A percentile compares a stretch with the other conserved stretches of the same genome.
Conservation (phyloP, 2,329 filamentous ascomycete genomes). For the Basipetospora sp. region DNA sequence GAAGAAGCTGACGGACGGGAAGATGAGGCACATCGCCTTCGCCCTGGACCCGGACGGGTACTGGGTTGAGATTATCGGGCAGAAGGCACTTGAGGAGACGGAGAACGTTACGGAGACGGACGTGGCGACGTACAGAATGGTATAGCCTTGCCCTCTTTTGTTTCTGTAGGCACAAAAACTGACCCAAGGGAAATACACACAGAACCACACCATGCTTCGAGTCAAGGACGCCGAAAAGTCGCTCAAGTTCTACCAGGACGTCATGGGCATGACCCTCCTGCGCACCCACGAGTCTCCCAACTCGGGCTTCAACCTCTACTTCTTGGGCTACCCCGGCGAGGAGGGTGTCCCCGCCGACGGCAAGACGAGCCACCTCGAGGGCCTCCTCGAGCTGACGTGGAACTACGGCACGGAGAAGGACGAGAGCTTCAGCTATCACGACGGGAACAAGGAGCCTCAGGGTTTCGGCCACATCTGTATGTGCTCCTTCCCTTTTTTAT, state of each 20-base stretch:
- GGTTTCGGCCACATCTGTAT: conserved; percentile 87
- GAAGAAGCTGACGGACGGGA: conserved; percentile 81
- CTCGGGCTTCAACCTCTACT: conserved; percentile 78
- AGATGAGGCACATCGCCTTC: conserved; percentile 81
- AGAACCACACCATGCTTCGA: conserved; percentile 89
- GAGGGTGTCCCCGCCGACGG: conserved; percentile 38
- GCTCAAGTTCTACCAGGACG: conserved; percentile 68
- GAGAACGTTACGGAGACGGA: conserved; percentile 62
- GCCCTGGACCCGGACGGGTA: conserved; percentile 77
- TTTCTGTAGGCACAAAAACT: too few species aligned
- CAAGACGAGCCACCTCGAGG: conserved; percentile 55
- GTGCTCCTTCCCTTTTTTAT: conserved; percentile 19
- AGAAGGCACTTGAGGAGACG: conserved; percentile 56
- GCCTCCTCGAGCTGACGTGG: conserved; percentile 81
- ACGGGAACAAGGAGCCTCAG: conserved; percentile 81
- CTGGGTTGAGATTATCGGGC: conserved; percentile 71
- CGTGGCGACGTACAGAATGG: conserved; percentile 57
- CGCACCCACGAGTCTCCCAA: conserved; percentile 55
- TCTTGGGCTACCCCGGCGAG: conserved; percentile 61
- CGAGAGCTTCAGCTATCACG: conserved; percentile 69
- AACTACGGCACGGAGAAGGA: conserved; percentile 76
- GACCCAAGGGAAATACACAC: too few species aligned
- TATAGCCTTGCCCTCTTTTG: conserved; percentile 14
- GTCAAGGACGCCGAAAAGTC: conserved; percentile 69
- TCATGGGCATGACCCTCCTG: conserved; percentile 75